A percentile compares a stretch with the other conserved stretches of the same genome.
These are phyloP conservation scores for Suhomyces sp. DNA, from an alignment of 805 yeast genomes.

Conservation along the genomic window DNA sequence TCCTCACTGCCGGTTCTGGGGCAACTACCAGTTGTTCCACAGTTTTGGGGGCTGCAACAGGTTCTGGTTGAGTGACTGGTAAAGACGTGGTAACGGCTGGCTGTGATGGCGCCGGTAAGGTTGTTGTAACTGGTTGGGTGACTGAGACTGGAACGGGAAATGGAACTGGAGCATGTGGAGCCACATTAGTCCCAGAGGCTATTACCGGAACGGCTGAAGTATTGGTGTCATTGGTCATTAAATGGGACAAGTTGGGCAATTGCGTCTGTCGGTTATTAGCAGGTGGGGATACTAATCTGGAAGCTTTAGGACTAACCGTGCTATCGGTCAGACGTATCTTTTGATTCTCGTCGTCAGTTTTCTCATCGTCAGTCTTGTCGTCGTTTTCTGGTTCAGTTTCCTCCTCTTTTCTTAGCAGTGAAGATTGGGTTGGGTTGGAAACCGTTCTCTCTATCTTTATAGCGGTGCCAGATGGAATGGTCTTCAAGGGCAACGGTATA, in stretches of 20 bases:
- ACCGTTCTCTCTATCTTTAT: neutral
- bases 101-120: neutral
- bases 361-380: constrained; percentile 27
- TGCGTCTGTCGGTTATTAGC: neutral
- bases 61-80: neutral
- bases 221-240: neutral
- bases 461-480: neutral
- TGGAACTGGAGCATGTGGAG: neutral
- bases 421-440: neutral
- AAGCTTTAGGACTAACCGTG: neutral
- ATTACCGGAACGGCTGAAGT: neutral
- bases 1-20: neutral
- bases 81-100: neutral
- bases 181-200: neutral
- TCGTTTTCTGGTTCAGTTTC: constrained; percentile 19
- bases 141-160: no score
- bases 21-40: neutral
- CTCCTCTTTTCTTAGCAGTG: constrained; percentile 8
- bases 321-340: neutral
- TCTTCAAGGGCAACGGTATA: constrained; percentile 57
- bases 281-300: neutral
- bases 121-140: neutral
- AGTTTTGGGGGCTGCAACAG: neutral
- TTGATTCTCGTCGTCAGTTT: constrained; percentile 6
- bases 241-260: neutral